Conservation (phyloP, 257 asterid genomes). For the Handroanthus guayacan region DNA sequence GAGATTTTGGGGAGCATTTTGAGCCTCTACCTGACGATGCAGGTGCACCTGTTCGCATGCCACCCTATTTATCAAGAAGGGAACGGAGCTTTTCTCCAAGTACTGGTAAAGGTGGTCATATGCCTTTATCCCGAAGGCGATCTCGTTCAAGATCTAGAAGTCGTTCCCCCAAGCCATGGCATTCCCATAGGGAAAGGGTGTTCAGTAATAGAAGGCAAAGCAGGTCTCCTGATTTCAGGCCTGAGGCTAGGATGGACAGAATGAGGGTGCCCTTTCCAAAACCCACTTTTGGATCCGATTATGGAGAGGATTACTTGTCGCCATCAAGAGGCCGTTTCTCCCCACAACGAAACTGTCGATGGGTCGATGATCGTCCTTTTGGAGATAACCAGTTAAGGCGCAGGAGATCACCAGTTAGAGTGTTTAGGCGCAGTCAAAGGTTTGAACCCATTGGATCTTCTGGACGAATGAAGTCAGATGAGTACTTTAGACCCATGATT, state of each 20-base stretch:
- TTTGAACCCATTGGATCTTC: slow-evolving; percentile 48
- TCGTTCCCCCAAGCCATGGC: slow-evolving; percentile 81
- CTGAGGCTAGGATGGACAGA: slow-evolving; percentile 63
- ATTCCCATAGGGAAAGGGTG: slow-evolving; percentile 55
- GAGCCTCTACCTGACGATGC: slow-evolving; percentile 53
- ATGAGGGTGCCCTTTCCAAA: slow-evolving; percentile 55
- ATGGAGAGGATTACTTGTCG: slow-evolving; percentile 57
- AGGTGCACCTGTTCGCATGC: slow-evolving; percentile 44
- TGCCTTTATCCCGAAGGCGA: slow-evolving; percentile 48
- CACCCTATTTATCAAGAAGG: slow-evolving; percentile 55
- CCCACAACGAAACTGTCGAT: slow-evolving; percentile 52
- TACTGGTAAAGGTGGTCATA: slow-evolving; percentile 49
- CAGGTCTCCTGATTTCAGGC: slow-evolving; percentile 75
- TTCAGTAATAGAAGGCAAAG: slow-evolving; percentile 51
- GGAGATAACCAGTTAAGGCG: slow-evolving; percentile 50
- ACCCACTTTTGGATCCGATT: slow-evolving; percentile 54
- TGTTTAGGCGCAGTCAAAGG: slow-evolving; percentile 51
- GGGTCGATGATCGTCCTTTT: slow-evolving; percentile 56
- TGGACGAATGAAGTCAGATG: slow-evolving; percentile 57
- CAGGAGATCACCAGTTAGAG: slow-evolving; percentile 63
- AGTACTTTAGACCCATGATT: slow-evolving; percentile 44
- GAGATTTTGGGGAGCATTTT: slow-evolving; percentile 56
- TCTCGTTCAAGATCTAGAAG: slow-evolving; percentile 85
- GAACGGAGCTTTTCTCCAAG: slow-evolving; percentile 60
- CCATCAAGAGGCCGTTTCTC: slow-evolving; percentile 65